phyloP scores from a whole-genome alignment of 2,329 filamentous ascomycete genomes.

The Ophidiomyces ophidiicola region DNA sequence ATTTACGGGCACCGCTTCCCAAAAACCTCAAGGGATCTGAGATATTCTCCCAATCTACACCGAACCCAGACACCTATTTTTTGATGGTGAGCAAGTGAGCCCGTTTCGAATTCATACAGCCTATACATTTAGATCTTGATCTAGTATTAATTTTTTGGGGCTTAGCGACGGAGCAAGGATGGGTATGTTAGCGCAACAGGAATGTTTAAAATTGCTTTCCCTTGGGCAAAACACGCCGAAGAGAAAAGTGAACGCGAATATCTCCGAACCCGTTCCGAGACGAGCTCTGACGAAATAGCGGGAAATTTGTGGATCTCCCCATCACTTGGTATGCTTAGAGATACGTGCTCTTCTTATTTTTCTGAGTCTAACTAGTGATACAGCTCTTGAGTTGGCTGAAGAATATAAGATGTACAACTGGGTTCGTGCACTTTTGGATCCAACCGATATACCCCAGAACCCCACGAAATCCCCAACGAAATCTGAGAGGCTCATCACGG shows the following conservation, averaged over 20 bases:
- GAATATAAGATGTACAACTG: slow-evolving; percentile 79
- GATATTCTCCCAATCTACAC: slow-evolving; percentile 67
- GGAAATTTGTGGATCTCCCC: slow-evolving; percentile 95
- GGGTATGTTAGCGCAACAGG: slow-evolving; percentile 55
- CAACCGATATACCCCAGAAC: slow-evolving; percentile 56
- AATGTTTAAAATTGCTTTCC: slow-evolving; percentile 59
- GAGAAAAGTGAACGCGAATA: slow-evolving; percentile 53
- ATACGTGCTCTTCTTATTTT: not conserved
- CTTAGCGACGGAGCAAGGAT: slow-evolving; percentile 51
- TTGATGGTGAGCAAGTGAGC: slow-evolving; percentile 54
- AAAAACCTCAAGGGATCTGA: slow-evolving; percentile 78
- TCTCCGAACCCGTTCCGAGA: slow-evolving; percentile 69
- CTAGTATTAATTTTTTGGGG: not conserved
- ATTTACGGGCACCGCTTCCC: slow-evolving; percentile 81
- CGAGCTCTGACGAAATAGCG: slow-evolving; percentile 82
- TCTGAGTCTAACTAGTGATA: slow-evolving; percentile 18
- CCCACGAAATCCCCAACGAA: slow-evolving; percentile 39
- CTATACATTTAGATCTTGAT: not conserved
- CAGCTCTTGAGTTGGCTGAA: slow-evolving; percentile 68
- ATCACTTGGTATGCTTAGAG: slow-evolving; percentile 42
- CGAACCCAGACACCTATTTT: slow-evolving; percentile 79
- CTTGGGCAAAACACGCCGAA: slow-evolving; percentile 49
- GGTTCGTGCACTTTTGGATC: slow-evolving; percentile 85
- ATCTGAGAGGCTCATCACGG: slow-evolving; percentile 61
- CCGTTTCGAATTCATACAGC: not conserved